Base-by-base conservation (phyloP, 2,329 filamentous ascomycete genomes). In the Zymoseptoria passerinii region DNA sequence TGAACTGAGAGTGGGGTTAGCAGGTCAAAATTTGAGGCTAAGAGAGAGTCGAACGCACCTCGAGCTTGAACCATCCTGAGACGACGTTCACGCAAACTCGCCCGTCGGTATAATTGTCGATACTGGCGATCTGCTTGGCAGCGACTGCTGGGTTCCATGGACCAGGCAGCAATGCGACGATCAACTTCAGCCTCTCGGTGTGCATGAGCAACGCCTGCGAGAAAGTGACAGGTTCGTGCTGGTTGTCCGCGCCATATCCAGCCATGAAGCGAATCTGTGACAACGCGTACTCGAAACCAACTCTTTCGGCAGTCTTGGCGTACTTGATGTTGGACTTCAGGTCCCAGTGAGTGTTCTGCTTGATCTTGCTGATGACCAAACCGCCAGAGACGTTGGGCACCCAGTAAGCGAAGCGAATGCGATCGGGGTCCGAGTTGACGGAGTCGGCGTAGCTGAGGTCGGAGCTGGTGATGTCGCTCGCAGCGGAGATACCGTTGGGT, bases 361-460 rank as follows among this genome's bases (percentile, higher is more conserved):
- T 74, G 54, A 81, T 80, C 62, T 81, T 81, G 59, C 74, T 77
- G 48, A 81, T 78, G 10, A 81, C 78, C 1, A 81, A 72, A 9
- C 78, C 79, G 28, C 79, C 79, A 0, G 78, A 80, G 3, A 81
- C 79, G 60, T 81, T 81, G 16, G 79, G 79, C 0, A 81, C 78
- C 79, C 78, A 81, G 67, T 80, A 81, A 54, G 77, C 77, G 64
- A 80, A 79, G 44, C 77, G 74, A 52, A 80, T 66, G 3, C 77
- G 72, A 29, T 75, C 70, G 1, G 76, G 73, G 53, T 77, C 72
- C 54, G 72, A 65, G 56, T 79, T 79, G 50, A 79, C 60, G 19
- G 70, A 63, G 55, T 76, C 66, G 65, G 72, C 67, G 56, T 74
- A 70, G 50, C 62, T 63, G 48, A 74, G 56, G 29, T 66, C 67